phyloP scores from a whole-genome alignment of 441 rosid species.

The Pelargonium cotyledonis region DNA sequence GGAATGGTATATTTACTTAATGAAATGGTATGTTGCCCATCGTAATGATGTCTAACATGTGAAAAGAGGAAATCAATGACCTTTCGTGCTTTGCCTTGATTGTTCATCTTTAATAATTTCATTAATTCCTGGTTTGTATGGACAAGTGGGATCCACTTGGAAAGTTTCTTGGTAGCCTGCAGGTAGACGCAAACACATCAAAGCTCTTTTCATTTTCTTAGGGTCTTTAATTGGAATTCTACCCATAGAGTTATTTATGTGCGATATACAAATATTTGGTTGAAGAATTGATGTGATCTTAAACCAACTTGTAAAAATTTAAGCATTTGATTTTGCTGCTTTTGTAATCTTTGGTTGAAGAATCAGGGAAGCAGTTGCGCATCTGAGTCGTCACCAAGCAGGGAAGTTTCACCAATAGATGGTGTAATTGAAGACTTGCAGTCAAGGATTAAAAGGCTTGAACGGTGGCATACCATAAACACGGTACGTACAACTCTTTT shows the following conservation, averaged over 20 bases:
- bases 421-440: slow-evolving; percentile 82
- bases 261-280: background rate
- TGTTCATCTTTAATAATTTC: background rate
- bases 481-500: slow-evolving; percentile 41
- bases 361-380: slow-evolving; percentile 65
- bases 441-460: slow-evolving; percentile 78
- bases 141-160: background rate
- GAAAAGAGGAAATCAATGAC: background rate
- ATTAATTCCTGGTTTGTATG: background rate
- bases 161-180: background rate
- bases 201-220: background rate
- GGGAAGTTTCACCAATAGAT: slow-evolving; percentile 64
- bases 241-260: background rate
- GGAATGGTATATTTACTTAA: background rate
- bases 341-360: slow-evolving; percentile 6
- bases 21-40: background rate
- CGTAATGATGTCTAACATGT: background rate
- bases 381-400: slow-evolving; percentile 72
- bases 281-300: background rate
- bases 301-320: background rate
- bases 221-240: background rate
- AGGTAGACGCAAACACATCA: background rate
- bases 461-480: slow-evolving; percentile 87
- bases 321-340: background rate
- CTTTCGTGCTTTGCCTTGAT: background rate